Evolutionary conservation across 2,329 filamentous ascomycete genomes (phyloP).

Genomic region (Magnaporthiopsis poae): DNA sequence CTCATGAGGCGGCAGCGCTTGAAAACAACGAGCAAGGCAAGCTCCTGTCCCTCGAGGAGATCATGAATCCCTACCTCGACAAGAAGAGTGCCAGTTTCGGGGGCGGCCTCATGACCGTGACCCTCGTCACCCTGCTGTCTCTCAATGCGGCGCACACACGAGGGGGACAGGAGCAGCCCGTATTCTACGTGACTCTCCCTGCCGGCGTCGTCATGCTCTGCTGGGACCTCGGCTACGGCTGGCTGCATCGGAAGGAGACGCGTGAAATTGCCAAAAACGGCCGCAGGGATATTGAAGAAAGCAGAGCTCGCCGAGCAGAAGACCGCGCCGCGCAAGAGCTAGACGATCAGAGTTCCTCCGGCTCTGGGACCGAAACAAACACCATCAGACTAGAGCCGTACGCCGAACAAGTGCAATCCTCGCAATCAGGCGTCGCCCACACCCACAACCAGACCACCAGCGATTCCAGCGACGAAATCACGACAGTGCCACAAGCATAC

Average conservation of each 20-base stretch:
- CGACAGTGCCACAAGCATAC: neutral
- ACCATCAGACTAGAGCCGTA: neutral
- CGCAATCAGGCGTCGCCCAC: neutral
- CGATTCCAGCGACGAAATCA: neutral
- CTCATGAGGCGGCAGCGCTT: constrained; percentile 37
- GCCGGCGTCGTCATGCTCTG: constrained; percentile 59
- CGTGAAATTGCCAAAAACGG: constrained; percentile 51
- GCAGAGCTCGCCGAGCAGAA: constrained; percentile 26
- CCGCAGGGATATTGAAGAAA: constrained; percentile 35
- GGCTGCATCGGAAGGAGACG: constrained; percentile 52
- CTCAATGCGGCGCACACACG: constrained; percentile 50
- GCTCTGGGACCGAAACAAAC: neutral
- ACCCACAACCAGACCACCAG: neutral
- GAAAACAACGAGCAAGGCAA: constrained; percentile 42
- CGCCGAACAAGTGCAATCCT: neutral
- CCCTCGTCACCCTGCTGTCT: constrained; percentile 54
- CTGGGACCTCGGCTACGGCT: constrained; percentile 57
- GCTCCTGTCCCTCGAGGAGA: constrained; percentile 56
- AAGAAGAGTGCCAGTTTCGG: constrained; percentile 56
- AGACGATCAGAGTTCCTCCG: neutral
- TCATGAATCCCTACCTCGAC: constrained; percentile 66
- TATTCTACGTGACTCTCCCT: constrained; percentile 61
- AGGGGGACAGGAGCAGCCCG: constrained; percentile 40
- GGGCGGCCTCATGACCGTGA: constrained; percentile 54
- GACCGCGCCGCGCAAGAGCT: neutral